Conservation (phyloP, 1,284 basidiomycete genomes). For the Pyrrhoderma noxium region DNA sequence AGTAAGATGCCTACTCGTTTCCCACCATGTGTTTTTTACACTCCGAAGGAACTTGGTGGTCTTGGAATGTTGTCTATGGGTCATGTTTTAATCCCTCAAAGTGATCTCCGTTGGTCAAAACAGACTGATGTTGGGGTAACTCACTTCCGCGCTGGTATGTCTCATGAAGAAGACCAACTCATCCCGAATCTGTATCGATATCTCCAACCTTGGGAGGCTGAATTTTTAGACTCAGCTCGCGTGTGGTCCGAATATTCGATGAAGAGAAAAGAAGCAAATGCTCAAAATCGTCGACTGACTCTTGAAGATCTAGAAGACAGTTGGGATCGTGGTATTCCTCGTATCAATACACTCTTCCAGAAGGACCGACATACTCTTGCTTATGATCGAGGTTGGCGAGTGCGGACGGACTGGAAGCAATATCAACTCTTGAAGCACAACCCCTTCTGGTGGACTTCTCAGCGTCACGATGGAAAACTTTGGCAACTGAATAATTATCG, state of each 20-base stretch:
- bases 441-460: conserved; percentile 98
- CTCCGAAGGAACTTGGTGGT: conserved; percentile 93
- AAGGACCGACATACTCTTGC: conserved; percentile 96
- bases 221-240: conserved; percentile 96
- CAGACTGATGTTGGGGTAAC: conserved; percentile 96
- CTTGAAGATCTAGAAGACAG: conserved; percentile 97
- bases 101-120: conserved; percentile 95
- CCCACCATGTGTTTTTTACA: conserved; percentile 96
- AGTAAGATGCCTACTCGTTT: conserved; percentile 99
- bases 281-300: conserved; percentile 92
- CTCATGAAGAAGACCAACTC: conserved; percentile 88
- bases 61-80: conserved; percentile 99
- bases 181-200: conserved; percentile 98
- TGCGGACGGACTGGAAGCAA: conserved; percentile 95
- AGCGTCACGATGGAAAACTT: conserved; percentile 95
- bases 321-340: conserved; percentile 97
- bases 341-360: conserved; percentile 97
- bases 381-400: conserved; percentile 97
- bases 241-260: conserved; percentile 99
- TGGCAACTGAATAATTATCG: conserved; percentile 99
- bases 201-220: conserved; percentile 97
- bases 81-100: conserved; percentile 96
- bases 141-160: conserved; percentile 97
- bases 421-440: conserved; percentile 94
- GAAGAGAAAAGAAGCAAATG: conserved; percentile 98